A percentile compares a stretch with the other conserved stretches of the same genome.
Conservation (phyloP, 2,329 filamentous ascomycete genomes). For the Fusarium verticillioides region DNA sequence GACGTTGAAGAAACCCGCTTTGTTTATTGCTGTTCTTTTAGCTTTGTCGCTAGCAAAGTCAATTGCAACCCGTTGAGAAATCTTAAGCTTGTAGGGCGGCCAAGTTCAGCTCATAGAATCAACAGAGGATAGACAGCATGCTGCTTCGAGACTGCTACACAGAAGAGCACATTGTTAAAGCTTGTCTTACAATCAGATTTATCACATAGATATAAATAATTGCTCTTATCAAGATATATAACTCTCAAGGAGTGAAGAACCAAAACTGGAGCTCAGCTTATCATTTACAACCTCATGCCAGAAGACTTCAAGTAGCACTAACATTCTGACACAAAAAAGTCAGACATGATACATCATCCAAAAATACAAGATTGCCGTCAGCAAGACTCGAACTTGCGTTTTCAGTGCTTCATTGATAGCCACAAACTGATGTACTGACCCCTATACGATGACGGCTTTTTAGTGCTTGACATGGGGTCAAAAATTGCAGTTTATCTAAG, state of each 20-base stretch:
- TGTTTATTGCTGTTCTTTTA: background rate
- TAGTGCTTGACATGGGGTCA: background rate
- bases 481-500: background rate
- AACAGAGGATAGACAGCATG: background rate
- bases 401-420: slow-evolving; percentile 31
- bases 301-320: background rate
- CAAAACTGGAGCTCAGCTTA: background rate
- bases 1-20: background rate
- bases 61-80: background rate
- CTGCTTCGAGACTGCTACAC: too few relatives aligned
- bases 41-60: background rate
- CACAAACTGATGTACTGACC: slow-evolving; percentile 43
- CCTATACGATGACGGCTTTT: slow-evolving; percentile 42
- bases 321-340: background rate
- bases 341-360: background rate
- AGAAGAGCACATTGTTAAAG: background rate
- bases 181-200: too few relatives aligned
- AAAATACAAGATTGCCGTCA: slow-evolving; percentile 23
- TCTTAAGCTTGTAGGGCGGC: background rate
- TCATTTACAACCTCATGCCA: background rate
- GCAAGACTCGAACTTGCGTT: slow-evolving; percentile 42
- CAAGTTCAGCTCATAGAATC: background rate
- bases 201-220: too few relatives aligned
- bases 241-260: background rate
- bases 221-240: background rate